These are phyloP conservation scores for Inga laurina DNA, from an alignment of 306 rosid species.

Conservation along the genomic window DNA sequence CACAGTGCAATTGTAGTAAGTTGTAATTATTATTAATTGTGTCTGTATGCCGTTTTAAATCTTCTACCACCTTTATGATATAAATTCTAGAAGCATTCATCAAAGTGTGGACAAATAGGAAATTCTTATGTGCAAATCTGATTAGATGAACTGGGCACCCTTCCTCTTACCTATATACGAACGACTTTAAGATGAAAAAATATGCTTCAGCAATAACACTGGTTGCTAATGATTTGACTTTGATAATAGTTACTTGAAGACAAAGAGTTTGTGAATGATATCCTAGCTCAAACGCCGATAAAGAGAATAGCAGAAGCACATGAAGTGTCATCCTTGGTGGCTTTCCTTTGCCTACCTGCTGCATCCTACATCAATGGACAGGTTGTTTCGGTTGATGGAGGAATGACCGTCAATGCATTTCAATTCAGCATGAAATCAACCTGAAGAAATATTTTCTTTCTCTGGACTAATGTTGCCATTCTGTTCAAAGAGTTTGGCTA, in stretches of 20 bases:
- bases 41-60: neutral
- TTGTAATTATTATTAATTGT: neutral
- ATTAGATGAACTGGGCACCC: neutral
- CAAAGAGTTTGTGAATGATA: constrained; percentile 43
- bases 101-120: neutral
- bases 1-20: neutral
- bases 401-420: constrained; percentile 68
- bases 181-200: constrained; percentile 14
- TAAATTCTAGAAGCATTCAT: neutral
- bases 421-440: constrained; percentile 38
- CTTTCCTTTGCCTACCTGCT: constrained; percentile 81
- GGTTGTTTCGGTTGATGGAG: constrained; percentile 76
- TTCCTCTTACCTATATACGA: neutral
- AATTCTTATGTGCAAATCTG: neutral
- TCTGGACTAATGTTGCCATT: neutral
- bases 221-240: constrained; percentile 9
- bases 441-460: constrained; percentile 26
- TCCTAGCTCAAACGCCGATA: constrained; percentile 56
- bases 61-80: neutral
- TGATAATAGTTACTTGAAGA: constrained; percentile 53
- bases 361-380: constrained; percentile 91
- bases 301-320: constrained; percentile 70
- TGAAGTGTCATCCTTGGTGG: constrained; percentile 85
- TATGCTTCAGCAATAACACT: neutral
- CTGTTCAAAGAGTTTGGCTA: neutral